A percentile compares a stretch with the other conserved stretches of the same genome.
These are phyloP conservation scores for Hypericum perforatum DNA, from an alignment of 345 rosid genomes.

Conservation along the genomic window DNA sequence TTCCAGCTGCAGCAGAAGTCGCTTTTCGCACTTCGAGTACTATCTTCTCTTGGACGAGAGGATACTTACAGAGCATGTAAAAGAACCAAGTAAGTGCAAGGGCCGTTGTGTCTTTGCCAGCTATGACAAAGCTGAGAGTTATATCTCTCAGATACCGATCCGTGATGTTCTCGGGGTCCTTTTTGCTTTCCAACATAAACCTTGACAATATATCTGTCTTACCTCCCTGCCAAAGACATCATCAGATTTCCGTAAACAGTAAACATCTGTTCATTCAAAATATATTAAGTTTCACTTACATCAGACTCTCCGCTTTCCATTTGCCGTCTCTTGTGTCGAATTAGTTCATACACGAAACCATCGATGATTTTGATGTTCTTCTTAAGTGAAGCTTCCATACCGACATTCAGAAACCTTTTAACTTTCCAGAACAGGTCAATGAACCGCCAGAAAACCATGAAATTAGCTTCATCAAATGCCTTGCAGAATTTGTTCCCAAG, in stretches of 20 bases:
- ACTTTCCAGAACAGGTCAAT: conserved; percentile 28
- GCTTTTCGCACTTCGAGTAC: conserved; percentile 19
- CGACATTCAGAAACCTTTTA: conserved; percentile 28
- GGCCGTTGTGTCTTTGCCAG: conserved; percentile 32
- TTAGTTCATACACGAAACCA: too few species aligned
- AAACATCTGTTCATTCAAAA: too few species aligned
- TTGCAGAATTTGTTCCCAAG: conserved; percentile 19
- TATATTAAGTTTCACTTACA: too few species aligned
- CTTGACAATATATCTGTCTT: conserved; percentile 35
- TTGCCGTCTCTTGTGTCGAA: too few species aligned
- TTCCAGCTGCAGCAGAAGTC: not conserved
- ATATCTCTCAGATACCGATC: conserved; percentile 33
- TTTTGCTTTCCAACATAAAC: conserved; percentile 33
- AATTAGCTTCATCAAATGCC: conserved; percentile 35
- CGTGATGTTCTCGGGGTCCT: conserved; percentile 30
- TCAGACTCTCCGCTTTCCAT: too few species aligned
- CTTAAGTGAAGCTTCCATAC: conserved; percentile 33
- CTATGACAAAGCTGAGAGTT: conserved; percentile 34
- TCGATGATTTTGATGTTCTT: too few species aligned
- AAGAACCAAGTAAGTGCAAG: conserved; percentile 34
- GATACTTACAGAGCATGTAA: conserved; percentile 29
- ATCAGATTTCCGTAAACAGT: not conserved
- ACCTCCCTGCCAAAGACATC: conserved; percentile 14
- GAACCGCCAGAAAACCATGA: conserved; percentile 13
- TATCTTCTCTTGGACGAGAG: conserved; percentile 22